phyloP scores from a whole-genome alignment of 306 rosid species.

The Castanopsis chinensis region DNA sequence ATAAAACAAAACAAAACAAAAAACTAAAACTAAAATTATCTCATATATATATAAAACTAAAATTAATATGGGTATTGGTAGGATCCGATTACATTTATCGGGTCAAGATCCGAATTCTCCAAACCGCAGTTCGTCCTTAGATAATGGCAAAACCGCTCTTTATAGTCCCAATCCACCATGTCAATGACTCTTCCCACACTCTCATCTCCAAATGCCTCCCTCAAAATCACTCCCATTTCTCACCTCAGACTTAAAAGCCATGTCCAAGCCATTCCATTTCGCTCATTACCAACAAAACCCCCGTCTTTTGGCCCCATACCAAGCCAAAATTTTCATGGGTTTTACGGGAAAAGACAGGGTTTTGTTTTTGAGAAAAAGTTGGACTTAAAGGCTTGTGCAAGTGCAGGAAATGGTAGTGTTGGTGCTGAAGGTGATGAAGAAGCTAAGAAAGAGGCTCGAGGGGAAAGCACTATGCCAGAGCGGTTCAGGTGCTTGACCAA shows the following conservation, averaged over 20 bases:
- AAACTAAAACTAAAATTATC: no score
- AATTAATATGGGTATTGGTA: neutral
- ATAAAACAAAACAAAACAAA: no score
- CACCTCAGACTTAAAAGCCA: slow-evolving; percentile 8
- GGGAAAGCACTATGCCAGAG: slow-evolving; percentile 72
- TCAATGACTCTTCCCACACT: slow-evolving; percentile 41
- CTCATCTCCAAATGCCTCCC: slow-evolving; percentile 36
- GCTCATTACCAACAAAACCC: slow-evolving; percentile 24
- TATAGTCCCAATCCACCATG: slow-evolving; percentile 35
- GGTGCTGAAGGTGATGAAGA: slow-evolving; percentile 32
- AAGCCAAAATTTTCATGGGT: slow-evolving; percentile 18
- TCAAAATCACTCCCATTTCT: slow-evolving; percentile 30
- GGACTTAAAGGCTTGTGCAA: slow-evolving; percentile 12
- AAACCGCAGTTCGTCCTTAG: neutral
- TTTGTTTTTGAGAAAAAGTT: slow-evolving; percentile 31
- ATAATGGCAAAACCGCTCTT: slow-evolving; percentile 26
- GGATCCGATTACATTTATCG: neutral
- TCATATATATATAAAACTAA: no score
- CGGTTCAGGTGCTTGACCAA: slow-evolving; percentile 63
- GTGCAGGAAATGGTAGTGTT: slow-evolving; percentile 24
- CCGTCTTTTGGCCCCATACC: slow-evolving; percentile 22
- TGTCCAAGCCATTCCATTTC: slow-evolving; percentile 16
- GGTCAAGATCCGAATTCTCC: neutral
- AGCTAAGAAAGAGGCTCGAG: slow-evolving; percentile 55
- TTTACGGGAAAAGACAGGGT: slow-evolving; percentile 29